phyloP scores from a whole-genome alignment of 441 rosid species.

The Jatropha multifida region DNA sequence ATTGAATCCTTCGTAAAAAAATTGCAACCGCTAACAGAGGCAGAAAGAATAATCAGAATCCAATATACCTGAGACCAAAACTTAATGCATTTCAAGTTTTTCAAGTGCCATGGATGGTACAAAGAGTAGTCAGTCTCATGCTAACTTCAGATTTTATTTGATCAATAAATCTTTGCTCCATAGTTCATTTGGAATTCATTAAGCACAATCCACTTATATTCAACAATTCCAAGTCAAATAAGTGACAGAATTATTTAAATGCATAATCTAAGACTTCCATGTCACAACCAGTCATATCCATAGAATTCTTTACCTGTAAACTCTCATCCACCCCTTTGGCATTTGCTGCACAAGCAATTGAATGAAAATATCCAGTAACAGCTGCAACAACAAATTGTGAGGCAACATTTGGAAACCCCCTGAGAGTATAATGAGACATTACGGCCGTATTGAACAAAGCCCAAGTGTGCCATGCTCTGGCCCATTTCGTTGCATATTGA shows the following conservation, averaged over 20 bases:
- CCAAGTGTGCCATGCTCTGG: constrained; percentile 99
- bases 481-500: constrained; percentile 83
- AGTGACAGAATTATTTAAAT: constrained; percentile 7
- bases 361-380: constrained; percentile 97
- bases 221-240: not conserved
- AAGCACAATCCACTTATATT: not conserved
- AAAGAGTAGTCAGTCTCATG: no score
- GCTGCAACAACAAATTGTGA: constrained; percentile 95
- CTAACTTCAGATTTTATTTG: not conserved
- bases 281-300: constrained; percentile 10
- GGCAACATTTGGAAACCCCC: constrained; percentile 59
- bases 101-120: not conserved
- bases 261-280: constrained; percentile 4
- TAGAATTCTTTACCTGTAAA: constrained; percentile 69
- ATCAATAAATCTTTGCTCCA: not conserved
- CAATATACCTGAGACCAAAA: not conserved
- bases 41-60: not conserved
- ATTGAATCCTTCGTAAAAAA: not conserved
- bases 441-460: constrained; percentile 98
- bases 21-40: not conserved
- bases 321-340: constrained; percentile 99
- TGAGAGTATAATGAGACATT: constrained; percentile 89
- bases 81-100: not conserved
- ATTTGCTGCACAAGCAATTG: constrained; percentile 94
- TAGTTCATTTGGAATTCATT: not conserved